Percentiles rank a stretch among this genome's conserved stretches.
Evolutionary conservation across 2,329 filamentous ascomycete species (phyloP).

Genomic region (Sclerotinia nivalis): DNA sequence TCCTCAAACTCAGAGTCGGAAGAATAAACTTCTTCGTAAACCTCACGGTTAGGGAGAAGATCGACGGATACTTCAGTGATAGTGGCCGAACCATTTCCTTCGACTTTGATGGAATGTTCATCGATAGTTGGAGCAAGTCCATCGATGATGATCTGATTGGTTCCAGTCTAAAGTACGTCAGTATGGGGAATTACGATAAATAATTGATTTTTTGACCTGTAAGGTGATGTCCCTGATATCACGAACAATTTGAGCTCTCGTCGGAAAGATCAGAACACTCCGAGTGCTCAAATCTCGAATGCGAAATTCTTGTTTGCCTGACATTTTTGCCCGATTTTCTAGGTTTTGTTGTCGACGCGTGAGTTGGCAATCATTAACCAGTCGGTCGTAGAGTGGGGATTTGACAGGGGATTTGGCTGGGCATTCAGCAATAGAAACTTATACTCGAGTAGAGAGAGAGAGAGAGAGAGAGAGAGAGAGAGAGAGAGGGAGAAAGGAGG

Average conservation of each 20-base stretch:
- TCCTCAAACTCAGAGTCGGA: constrained; percentile 41
- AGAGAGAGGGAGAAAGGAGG: no score
- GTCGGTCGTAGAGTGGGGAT: not conserved
- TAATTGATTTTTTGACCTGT: constrained; percentile 28
- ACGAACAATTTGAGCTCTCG: constrained; percentile 59
- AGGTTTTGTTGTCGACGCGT: constrained; percentile 1
- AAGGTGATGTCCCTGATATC: constrained; percentile 58
- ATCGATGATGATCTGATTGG: constrained; percentile 57
- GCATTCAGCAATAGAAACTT: not conserved
- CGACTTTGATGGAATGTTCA: constrained; percentile 59
- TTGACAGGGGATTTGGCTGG: not conserved
- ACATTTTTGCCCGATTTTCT: constrained; percentile 13
- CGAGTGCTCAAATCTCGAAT: constrained; percentile 59
- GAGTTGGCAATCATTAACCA: not conserved
- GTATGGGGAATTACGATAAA: not conserved
- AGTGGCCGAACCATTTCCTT: constrained; percentile 57
- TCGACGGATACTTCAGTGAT: constrained; percentile 65
- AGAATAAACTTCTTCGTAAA: constrained; percentile 45
- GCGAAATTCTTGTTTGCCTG: constrained; percentile 50
- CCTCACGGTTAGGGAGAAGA: constrained; percentile 52
- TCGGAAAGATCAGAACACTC: constrained; percentile 63
- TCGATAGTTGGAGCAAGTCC: constrained; percentile 56
- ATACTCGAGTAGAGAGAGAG: not conserved
- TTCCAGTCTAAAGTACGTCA: constrained; percentile 45
- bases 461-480: not conserved